Percentiles rank a stretch among this genome's conserved stretches.
phyloP scores from a whole-genome alignment of 176 grass and related monocot species.

The Elaeis guineensis region DNA sequence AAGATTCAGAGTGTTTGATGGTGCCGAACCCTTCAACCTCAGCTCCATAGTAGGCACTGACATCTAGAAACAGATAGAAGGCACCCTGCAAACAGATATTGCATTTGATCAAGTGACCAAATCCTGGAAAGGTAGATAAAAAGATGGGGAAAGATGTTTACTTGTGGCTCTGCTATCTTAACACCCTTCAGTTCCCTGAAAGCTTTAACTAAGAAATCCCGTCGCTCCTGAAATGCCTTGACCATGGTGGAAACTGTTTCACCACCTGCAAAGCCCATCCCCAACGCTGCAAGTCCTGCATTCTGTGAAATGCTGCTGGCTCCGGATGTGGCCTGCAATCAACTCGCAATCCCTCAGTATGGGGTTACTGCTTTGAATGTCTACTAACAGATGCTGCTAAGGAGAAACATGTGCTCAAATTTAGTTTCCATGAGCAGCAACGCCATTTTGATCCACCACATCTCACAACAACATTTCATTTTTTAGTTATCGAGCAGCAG shows the following conservation, averaged over 20 bases:
- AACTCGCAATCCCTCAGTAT: neutral
- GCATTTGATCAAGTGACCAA: too few species aligned
- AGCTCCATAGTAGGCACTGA: constrained; percentile 76
- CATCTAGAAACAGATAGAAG: constrained; percentile 89
- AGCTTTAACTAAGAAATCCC: constrained; percentile 70
- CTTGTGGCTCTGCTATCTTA: constrained; percentile 78
- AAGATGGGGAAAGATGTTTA: constrained; percentile 2
- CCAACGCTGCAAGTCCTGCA: constrained; percentile 82
- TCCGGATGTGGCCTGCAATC: constrained; percentile 61
- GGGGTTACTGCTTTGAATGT: too few species aligned
- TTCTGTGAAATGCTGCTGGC: constrained; percentile 96
- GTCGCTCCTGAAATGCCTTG: constrained; percentile 81
- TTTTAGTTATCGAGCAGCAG: too few species aligned
- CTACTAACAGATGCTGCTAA: too few species aligned
- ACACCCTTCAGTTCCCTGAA: constrained; percentile 69
- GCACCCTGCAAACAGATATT: constrained; percentile 40
- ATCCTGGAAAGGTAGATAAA: too few species aligned
- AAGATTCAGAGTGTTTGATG: constrained; percentile 65
- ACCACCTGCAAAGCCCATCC: constrained; percentile 77
- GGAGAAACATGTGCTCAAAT: too few species aligned
- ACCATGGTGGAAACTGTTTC: constrained; percentile 81
- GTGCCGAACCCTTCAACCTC: constrained; percentile 76
- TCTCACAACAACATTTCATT: too few species aligned
- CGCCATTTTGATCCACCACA: too few species aligned
- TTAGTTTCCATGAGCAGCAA: too few species aligned